These are phyloP conservation scores for Globisporangium ultimum DNA, from an alignment of 352 stramenopile genomes.

Conservation along the genomic window DNA sequence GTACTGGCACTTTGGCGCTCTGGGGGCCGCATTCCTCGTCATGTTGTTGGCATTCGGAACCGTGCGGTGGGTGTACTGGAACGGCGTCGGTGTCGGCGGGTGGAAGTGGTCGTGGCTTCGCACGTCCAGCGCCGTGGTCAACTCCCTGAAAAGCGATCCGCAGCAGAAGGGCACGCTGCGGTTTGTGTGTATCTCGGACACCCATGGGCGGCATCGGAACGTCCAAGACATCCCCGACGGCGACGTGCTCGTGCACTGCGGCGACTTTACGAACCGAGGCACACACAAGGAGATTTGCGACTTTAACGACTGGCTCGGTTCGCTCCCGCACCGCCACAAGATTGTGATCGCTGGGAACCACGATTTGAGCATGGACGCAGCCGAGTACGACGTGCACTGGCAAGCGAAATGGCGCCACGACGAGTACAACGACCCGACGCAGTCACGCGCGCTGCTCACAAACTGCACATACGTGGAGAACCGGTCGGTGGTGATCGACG, in stretches of 20 bases:
- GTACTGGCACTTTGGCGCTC: slow-evolving; percentile 25
- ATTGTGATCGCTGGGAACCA: slow-evolving; percentile 83
- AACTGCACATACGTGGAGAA: slow-evolving; percentile 82
- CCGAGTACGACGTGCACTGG: slow-evolving; percentile 69
- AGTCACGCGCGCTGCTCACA: slow-evolving; percentile 46
- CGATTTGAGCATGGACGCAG: slow-evolving; percentile 71
- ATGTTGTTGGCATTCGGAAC: slow-evolving; percentile 17
- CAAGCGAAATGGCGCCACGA: slow-evolving; percentile 47
- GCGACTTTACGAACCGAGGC: slow-evolving; percentile 86
- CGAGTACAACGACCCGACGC: slow-evolving; percentile 60
- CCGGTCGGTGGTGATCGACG: slow-evolving; percentile 58
- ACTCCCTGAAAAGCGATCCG: slow-evolving; percentile 29
- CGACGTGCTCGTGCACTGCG: slow-evolving; percentile 88
- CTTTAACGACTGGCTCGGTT: slow-evolving; percentile 78
- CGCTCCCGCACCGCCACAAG: slow-evolving; percentile 73
- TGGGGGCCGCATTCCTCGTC: slow-evolving; percentile 13
- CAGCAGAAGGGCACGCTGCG: slow-evolving; percentile 56
- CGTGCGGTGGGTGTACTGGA: slow-evolving; percentile 59
- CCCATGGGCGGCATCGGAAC: slow-evolving; percentile 64
- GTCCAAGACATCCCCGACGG: slow-evolving; percentile 58
- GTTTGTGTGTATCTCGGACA: slow-evolving; percentile 83
- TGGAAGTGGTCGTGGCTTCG: slow-evolving; percentile 45
- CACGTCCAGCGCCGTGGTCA: slow-evolving; percentile 22
- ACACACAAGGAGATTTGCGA: slow-evolving; percentile 64
- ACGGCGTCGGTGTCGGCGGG: slow-evolving; percentile 57